Evolutionary conservation across 2,329 filamentous ascomycete genomes (phyloP), one percentile per base, ranked within the genome.

Genomic region (Paraconiothyrium sp.): DNA sequence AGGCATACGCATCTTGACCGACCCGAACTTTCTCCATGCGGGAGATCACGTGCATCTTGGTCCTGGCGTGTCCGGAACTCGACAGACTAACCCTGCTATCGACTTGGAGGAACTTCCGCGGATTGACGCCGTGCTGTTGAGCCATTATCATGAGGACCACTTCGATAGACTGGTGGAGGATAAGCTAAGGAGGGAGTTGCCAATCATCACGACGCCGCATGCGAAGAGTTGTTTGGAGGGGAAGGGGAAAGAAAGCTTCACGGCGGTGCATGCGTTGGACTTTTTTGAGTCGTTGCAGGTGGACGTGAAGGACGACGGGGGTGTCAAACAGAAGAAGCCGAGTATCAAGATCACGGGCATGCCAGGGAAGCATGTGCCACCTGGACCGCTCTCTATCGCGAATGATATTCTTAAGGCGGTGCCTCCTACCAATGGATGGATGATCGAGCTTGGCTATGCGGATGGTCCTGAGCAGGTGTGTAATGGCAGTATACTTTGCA

Each of bases 41-140:
- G 88, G 88, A 35, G 87, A 90, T 68, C 86, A 90, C 67, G 87
- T 90, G 9, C 88, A 90, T 71, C 83, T 90, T 1, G 89, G 88
- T 0, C 88, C 88, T 0, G 88, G 88, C 0, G 87, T 90, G 1
- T 85, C 81, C 2, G 84, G 81, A 0, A 81, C 80, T 27, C 80
- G 88, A 1, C 74, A 76, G 27, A 89, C 85, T 0, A 84, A 90
- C 64, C 88, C 88, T 24, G 86, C 86, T 0, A 80, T 90, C 16
- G 84, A 89, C 59, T 72, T 90, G 5, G 81, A 88, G 51, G 80
- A 86, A 32, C 78, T 90, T 1, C 89, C 89, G 1, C 79, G 82
- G 1, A 81, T 90, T 22, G 87, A 90, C 70, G 78, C 81, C 0
- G 82, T 91, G 2, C 78, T 90, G 35, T 78, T 91, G 1, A 88